Base-by-base conservation (phyloP, 306 rosid genomes). In the Rosa chinensis region DNA sequence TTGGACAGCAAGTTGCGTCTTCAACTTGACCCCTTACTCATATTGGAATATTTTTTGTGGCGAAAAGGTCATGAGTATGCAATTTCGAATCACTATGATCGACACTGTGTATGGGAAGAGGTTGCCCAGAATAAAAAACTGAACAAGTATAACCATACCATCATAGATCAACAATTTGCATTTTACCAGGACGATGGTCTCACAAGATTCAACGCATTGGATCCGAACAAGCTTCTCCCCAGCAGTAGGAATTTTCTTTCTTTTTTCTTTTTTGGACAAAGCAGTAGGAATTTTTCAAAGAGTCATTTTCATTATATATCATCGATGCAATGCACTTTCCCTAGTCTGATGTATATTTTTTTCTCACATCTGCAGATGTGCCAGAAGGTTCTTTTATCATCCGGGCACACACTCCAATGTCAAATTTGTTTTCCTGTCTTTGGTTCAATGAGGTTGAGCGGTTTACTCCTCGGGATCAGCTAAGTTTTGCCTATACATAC, bases 391-490 rank as follows among this genome's bases (percentile, higher is more conserved):
- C 99, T 75, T 92, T 95, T 78, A 95, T 95, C 75, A 78, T 95
- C 28, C 85, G 98, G 77, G 99, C 98, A 16, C 99, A 95, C 86
- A 95, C 99, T 66, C 96, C 99, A 56, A 91, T 93, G 98, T 86
- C 99, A 67, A 95, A 95, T 83, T 86, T 95, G 82, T 93, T 95
- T 86, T 91, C 95, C 35, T 95, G 99, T 84, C 96, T 95, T 72
- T 95, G 99, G 99, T 95, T 91, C 89, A 92, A 95, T 74, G 98
- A 91, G 84, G 91, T 95, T 55, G 98, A 91, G 18, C 90, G 91
- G 48, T 95, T 95, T 84, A 95, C 99, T 66, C 97, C 99, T 70
- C 97, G 99, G 78, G 99, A 95, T 85, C 99, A 95, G 88, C 94
- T 95, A 63, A 95, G 99, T 85, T 93, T 93, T 47, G 94, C 99